Base-by-base conservation (phyloP, 768 basidiomycete genomes). In the Coprinellus micaceus region DNA sequence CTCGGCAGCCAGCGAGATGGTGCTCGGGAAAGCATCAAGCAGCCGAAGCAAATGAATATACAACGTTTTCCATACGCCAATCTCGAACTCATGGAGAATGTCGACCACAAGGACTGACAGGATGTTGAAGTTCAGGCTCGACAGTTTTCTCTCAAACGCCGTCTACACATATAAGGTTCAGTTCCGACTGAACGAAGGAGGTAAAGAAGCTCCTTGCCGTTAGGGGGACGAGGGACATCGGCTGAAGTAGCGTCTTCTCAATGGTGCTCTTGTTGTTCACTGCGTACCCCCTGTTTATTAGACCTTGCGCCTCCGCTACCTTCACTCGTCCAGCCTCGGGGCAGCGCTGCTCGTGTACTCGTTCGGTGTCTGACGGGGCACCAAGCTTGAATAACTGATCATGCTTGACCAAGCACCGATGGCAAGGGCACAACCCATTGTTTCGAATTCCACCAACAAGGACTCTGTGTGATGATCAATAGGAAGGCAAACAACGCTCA, bases 31-130 rank as follows among this genome's bases (percentile, higher is more conserved):
- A 12, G 66, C 59, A 57, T 66, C 46, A 1, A 75, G 58, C 12
- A 77, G 60, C 0, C 68, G 67, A 6, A 76, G 54, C 0, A 76
- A 60, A 51, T 77, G 77, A 1, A 56, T 67, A 46, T 75, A 71
- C 2, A 72, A 21, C 0, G 63, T 54, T 55, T 73, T 76, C 72
- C 71, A 74, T 1, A 70, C 68, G 2, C 74, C 74, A 4, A 75
- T 61, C 53, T 76, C 74, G 51, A 74, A 61, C 47, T 76, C 74
- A 55, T 76, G 74, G 37, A 76, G 49, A 9, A 75, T 58, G 44
- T 75, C 74, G 0, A 60, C 56, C 0, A 65, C 64, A 41, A 73
- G 66, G 43, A 71, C 64, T 2, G 39, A 11, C 10, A 30, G 17
- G 5, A 4, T 28, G 59, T 70, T 19, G 66, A 62, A 47, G 17